These are phyloP conservation scores for Eucalyptus marginata DNA, from an alignment of 345 rosid species.

Conservation along the genomic window DNA sequence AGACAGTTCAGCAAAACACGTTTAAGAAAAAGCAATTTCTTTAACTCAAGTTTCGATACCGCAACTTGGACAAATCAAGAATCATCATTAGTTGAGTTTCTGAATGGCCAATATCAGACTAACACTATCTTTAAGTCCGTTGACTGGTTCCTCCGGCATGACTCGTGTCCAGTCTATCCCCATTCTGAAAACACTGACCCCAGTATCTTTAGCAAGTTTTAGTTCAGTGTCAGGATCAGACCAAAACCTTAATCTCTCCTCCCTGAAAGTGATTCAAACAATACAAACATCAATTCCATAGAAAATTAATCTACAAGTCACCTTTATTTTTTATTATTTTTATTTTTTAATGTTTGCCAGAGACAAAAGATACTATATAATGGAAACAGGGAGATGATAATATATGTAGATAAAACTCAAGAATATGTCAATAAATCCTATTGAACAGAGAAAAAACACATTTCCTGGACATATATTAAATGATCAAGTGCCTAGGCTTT, in stretches of 20 bases:
- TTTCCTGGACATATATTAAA: neutral
- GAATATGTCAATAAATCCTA: neutral
- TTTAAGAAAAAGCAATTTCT: neutral
- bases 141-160: constrained; percentile 82
- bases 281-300: neutral
- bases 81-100: neutral
- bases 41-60: neutral
- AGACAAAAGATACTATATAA: neutral
- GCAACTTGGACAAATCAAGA: neutral
- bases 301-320: neutral
- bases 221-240: constrained; percentile 90
- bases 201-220: constrained; percentile 80
- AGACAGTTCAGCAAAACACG: neutral
- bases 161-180: constrained; percentile 89
- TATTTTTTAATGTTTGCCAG: neutral
- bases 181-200: constrained; percentile 73
- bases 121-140: constrained; percentile 58
- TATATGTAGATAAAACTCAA: neutral
- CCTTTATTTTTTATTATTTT: neutral
- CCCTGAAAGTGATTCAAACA: constrained; percentile 38
- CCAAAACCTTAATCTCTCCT: constrained; percentile 93
- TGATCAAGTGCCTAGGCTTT: neutral
- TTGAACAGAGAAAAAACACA: neutral
- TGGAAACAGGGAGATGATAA: neutral
- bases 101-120: constrained; percentile 11